Conservation (phyloP, 768 basidiomycete species). For the Boletus vermiculosoides region DNA sequence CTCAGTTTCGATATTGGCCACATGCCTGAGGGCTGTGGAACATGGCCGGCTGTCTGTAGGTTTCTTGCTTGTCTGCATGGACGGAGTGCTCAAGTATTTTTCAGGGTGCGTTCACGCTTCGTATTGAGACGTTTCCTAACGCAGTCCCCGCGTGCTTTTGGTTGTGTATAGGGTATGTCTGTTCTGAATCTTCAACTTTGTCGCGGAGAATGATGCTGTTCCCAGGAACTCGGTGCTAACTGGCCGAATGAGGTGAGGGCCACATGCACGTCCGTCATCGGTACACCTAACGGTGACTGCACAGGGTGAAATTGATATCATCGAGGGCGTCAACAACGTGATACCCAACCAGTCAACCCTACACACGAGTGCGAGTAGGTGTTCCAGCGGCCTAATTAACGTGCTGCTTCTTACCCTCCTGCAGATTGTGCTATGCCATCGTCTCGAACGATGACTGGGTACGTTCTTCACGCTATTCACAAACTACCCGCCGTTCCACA, state of each 20-base stretch:
- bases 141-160: not conserved
- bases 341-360: conserved; percentile 32
- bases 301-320: conserved; percentile 34
- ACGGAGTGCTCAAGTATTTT: not conserved
- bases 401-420: not conserved
- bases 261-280: not conserved
- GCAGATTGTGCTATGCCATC: conserved; percentile 33
- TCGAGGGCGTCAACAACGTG: conserved; percentile 35
- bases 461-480: not conserved
- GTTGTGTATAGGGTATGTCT: conserved; percentile 24
- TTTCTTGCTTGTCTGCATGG: not conserved
- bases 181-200: not conserved
- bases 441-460: conserved; percentile 34
- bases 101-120: conserved; percentile 25
- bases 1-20: conserved; percentile 36
- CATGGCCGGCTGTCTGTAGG: conserved; percentile 39
- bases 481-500: not conserved
- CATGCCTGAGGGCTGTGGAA: conserved; percentile 41
- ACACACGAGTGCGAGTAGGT: conserved; percentile 27
- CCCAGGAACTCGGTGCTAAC: conserved; percentile 26
- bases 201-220: not conserved
- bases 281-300: not conserved
- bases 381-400: no score
- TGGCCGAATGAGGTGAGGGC: conserved; percentile 26
- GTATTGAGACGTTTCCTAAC: not conserved